Percentiles rank a stretch among this genome's conserved stretches.
Evolutionary conservation across 768 basidiomycete species (phyloP).

Genomic region (Collybia sordida): DNA sequence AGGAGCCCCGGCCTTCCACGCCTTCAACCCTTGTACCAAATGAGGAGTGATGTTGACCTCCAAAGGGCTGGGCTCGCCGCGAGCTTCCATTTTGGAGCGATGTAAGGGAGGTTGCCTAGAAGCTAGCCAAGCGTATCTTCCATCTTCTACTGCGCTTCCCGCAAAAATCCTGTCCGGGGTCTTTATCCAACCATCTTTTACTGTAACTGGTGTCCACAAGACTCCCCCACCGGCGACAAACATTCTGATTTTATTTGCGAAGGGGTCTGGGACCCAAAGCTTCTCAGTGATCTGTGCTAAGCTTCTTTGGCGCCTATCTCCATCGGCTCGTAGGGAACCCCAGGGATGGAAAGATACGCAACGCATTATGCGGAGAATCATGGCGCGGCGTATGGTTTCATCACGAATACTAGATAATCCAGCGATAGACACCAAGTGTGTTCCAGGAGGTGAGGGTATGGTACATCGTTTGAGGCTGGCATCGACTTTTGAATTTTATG

Average conservation of each 20-base stretch:
- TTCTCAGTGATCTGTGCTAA: slow-evolving; percentile 46
- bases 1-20: slow-evolving; percentile 16
- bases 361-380: slow-evolving; percentile 60
- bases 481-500: slow-evolving; percentile 30
- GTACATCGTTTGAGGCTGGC: slow-evolving; percentile 32
- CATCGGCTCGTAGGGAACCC: slow-evolving; percentile 69
- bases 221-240: slow-evolving; percentile 66
- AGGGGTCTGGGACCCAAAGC: slow-evolving; percentile 43
- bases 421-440: slow-evolving; percentile 43
- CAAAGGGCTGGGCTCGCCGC: slow-evolving; percentile 24
- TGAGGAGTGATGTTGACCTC: slow-evolving; percentile 41
- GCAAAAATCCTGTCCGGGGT: slow-evolving; percentile 12
- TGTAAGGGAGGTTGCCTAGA: slow-evolving; percentile 52
- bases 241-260: slow-evolving; percentile 16
- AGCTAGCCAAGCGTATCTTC: slow-evolving; percentile 58
- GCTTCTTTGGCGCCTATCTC: slow-evolving; percentile 45
- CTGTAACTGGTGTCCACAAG: slow-evolving; percentile 56
- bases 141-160: slow-evolving; percentile 5
- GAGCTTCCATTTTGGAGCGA: slow-evolving; percentile 25
- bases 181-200: slow-evolving; percentile 23
- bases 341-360: slow-evolving; percentile 74
- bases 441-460: slow-evolving; percentile 47
- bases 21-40: slow-evolving; percentile 15
- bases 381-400: slow-evolving; percentile 33
- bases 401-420: slow-evolving; percentile 32